Evolutionary conservation across 2,329 filamentous ascomycete species (phyloP).

Genomic region (Chalaropsis thielavioides): DNA sequence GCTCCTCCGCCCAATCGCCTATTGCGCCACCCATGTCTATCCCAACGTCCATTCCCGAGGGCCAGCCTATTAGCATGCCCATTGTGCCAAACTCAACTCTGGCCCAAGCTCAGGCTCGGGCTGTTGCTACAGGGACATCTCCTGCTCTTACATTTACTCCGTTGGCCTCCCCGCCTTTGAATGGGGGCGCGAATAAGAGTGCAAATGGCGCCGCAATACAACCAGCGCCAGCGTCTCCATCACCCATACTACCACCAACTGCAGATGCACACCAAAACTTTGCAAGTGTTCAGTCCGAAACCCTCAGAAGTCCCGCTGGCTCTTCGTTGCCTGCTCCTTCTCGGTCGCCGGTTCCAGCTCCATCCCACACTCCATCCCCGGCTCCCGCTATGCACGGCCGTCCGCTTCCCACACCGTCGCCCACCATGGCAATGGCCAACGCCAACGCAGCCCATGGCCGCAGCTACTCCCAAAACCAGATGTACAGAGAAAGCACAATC

Average conservation of each 20-base stretch:
- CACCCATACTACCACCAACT: conserved; percentile 6
- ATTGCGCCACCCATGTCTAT: conserved; percentile 15
- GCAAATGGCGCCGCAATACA: neutral
- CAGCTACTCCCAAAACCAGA: conserved; percentile 12
- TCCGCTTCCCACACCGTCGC: conserved; percentile 6
- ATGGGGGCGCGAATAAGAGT: neutral
- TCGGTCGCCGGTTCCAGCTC: neutral
- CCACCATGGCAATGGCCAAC: neutral
- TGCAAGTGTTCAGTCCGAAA: neutral
- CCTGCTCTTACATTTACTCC: neutral
- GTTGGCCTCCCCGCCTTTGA: neutral
- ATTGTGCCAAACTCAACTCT: conserved; percentile 14
- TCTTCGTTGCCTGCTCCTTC: neutral
- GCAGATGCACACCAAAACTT: neutral
- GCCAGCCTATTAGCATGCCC: conserved; percentile 15
- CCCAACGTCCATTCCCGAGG: conserved; percentile 11
- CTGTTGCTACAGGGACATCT: conserved; percentile 1
- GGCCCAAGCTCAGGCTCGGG: conserved; percentile 9
- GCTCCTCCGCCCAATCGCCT: conserved; percentile 21
- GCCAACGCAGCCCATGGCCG: conserved; percentile 3
- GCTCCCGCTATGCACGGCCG: neutral
- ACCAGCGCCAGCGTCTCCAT: neutral
- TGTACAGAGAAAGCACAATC: neutral
- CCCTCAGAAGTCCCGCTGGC: neutral
- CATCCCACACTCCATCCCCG: neutral